phyloP scores from a whole-genome alignment of 139 green algal species.

The Picochlorum sp. region DNA sequence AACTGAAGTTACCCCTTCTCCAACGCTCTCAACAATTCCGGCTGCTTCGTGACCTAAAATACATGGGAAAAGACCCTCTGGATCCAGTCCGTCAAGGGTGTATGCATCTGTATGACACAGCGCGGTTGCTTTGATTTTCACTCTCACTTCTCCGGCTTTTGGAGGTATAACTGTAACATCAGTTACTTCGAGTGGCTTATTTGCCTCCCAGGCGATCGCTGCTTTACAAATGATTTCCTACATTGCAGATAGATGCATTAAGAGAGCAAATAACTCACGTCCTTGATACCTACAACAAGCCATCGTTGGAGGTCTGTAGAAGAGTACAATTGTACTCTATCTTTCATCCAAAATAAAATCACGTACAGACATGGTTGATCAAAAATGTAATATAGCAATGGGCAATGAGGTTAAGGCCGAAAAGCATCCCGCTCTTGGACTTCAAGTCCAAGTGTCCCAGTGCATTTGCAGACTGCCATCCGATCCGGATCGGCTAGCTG shows the following conservation, averaged over 20 bases:
- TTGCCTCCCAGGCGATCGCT: constrained; percentile 80
- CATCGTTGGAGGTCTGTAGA: no score
- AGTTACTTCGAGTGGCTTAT: constrained; percentile 75
- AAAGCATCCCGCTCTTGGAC: no score
- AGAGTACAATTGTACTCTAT: no score
- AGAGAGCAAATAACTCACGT: no score
- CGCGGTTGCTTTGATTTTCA: constrained; percentile 80
- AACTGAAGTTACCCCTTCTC: constrained; percentile 51
- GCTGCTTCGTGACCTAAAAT: constrained; percentile 96
- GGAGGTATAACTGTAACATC: constrained; percentile 81
- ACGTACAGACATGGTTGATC: no score
- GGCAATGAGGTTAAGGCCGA: no score
- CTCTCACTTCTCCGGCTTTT: constrained; percentile 77
- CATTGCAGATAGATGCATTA: background rate
- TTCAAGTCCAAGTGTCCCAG: no score
- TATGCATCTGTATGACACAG: constrained; percentile 96
- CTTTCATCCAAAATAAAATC: no score
- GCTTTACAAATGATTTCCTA: constrained; percentile 29
- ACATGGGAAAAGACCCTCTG: constrained; percentile 88
- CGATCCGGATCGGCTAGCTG: no score
- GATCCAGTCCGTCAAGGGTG: constrained; percentile 75
- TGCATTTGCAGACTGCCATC: no score
- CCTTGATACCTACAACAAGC: no score
- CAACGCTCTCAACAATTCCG: constrained; percentile 92
- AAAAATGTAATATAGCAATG: no score